A percentile compares a stretch with the other conserved stretches of the same genome.
phyloP scores from a whole-genome alignment of 805 yeast species.

The Saturnispora hagleri region DNA sequence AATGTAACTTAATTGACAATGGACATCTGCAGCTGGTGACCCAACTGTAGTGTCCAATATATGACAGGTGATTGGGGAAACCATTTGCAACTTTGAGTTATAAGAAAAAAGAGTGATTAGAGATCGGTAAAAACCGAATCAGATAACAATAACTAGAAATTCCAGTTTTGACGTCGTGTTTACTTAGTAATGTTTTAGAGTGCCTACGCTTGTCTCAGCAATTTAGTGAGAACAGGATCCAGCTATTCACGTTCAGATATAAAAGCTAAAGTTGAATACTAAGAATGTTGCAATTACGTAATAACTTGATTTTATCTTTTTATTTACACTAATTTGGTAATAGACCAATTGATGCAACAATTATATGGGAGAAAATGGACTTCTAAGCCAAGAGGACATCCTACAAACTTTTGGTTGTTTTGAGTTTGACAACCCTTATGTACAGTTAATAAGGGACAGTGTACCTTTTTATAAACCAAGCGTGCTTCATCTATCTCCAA shows the following conservation, averaged over 20 bases:
- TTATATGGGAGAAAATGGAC: neutral
- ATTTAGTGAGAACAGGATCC: no score
- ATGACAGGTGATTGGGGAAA: conserved; percentile 75
- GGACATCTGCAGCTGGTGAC: conserved; percentile 70
- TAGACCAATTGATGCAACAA: neutral
- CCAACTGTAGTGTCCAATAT: conserved; percentile 79
- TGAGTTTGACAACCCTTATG: conserved; percentile 18
- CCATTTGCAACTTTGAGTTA: neutral
- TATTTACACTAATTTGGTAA: neutral
- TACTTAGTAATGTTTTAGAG: neutral
- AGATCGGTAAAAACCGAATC: conserved; percentile 4
- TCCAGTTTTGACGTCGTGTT: neutral
- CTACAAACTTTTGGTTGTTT: neutral
- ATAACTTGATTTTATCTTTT: neutral
- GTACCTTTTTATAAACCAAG: conserved; percentile 28
- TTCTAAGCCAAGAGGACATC: neutral
- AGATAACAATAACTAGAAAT: no score
- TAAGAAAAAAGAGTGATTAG: neutral
- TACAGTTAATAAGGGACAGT: conserved; percentile 19
- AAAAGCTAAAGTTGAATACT: neutral
- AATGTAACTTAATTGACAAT: conserved; percentile 47
- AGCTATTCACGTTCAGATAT: neutral
- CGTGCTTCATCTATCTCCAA: conserved; percentile 28
- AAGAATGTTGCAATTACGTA: neutral
- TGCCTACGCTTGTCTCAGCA: neutral